Evolutionary conservation across 805 yeast species (phyloP), one percentile per base, ranked within the genome.

Genomic region (Candida tammaniensis): DNA sequence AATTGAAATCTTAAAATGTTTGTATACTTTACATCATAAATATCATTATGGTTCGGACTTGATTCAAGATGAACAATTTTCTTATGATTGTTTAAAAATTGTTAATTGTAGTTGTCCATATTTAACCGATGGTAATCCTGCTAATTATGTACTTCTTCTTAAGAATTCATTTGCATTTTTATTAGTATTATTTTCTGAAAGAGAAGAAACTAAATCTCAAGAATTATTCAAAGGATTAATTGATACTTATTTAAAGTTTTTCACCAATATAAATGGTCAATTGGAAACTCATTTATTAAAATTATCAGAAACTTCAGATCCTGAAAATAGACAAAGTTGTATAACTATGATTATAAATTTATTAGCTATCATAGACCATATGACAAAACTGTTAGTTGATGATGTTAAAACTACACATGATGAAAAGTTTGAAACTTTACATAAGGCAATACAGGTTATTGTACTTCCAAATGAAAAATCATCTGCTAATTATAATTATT

Each of bases 11-110:
- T 39, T 54, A 31, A 57, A 57, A 35, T 47, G 56, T 12, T 36
- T 54, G 15, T 53, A 50, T 30, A 48, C 58, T 21, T 38, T 56
- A 27, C 47, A 50, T 30, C 57, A 55, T 33, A 51, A 52, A 30
- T 46, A 43, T 25, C 36, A 39, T 17, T 25, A 33, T 31, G 43
- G 46, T 4, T 17, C 30, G 5, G 23, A 28, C 24, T 33, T 39
- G 29, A 36, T 42, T 1, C 36, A 39, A 17, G 46, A 42, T 20
- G 46, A 42, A 31, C 31, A 21, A 20, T 39, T 38, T 24, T 25
- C 39, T n/a, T 42, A 44, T 30, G 41, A 38, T 25, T 37, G 43
- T 27, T 24, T 42, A 12, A 29, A 19, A 13, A 27, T 42, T 23
- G 21, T 38, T 29, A 35, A 42, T 31, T 22, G 26, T 35, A 13